These are phyloP conservation scores for Talinum fruticosum DNA, from an alignment of 148 eudicot species.

Conservation along the genomic window DNA sequence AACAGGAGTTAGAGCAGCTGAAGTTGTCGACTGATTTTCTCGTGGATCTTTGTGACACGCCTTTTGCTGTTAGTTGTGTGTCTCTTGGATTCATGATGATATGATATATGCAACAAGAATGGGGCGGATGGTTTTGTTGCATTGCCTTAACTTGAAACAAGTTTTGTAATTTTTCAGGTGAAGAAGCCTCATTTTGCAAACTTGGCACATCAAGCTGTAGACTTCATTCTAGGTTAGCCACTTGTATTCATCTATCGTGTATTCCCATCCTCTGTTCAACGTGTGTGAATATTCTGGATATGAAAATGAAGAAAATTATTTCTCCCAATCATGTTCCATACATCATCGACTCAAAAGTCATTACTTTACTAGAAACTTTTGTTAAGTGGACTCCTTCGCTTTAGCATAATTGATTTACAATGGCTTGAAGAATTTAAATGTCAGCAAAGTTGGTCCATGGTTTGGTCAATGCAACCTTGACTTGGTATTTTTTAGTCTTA, in stretches of 20 bases:
- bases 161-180: slow-evolving; percentile 35
- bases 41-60: slow-evolving; percentile 70
- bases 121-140: neutral
- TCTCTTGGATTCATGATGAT: slow-evolving; percentile 2
- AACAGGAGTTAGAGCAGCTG: slow-evolving; percentile 67
- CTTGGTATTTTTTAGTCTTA: neutral
- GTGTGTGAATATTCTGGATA: neutral
- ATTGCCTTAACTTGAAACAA: neutral
- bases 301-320: too few relatives aligned
- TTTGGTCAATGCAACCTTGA: neutral
- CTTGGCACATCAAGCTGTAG: slow-evolving; percentile 89
- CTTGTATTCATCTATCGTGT: neutral
- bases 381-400: neutral
- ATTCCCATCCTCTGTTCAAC: neutral
- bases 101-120: neutral
- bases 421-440: neutral
- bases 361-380: neutral
- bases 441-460: neutral
- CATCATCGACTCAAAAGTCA: neutral
- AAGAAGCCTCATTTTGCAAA: slow-evolving; percentile 51
- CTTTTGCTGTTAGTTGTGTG: slow-evolving; percentile 40
- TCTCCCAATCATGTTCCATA: neutral
- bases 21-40: slow-evolving; percentile 82
- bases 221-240: slow-evolving; percentile 63
- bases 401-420: neutral